Base-by-base conservation (phyloP, 768 basidiomycete genomes). In the Coprinopsis sp. region DNA sequence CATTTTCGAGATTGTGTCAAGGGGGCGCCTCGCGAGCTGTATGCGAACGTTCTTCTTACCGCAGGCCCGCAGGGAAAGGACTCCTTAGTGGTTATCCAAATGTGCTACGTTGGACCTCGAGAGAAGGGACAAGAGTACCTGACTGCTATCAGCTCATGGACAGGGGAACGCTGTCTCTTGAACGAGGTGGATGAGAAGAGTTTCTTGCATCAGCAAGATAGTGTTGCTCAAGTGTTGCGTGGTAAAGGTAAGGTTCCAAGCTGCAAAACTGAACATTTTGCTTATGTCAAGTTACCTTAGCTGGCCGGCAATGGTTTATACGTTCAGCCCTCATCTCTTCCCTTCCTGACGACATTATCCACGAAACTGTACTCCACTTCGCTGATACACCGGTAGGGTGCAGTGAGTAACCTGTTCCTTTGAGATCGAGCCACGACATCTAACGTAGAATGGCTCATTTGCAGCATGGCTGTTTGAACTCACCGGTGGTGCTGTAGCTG, bases 1-100 rank as follows among this genome's bases (percentile, higher is more conserved):
- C 93, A 95, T 65, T 91, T 92, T 69, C 82, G 93, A 21, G 93
- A 96, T 63, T 93, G 91, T 58, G 78, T 94, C 69, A 94, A 94
- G 59, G 81, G 82, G 31, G 87, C 89, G 11, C 90, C 91, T 1
- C 77, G 86, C 8, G 85, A 91, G 57, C 76, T 94, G 14, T 96
- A 96, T 61, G 86, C 89, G 29, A 95, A 94, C 59, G 79, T 91
- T 27, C 78, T 95, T 44, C 76, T 95, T 46, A 95, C 93, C 2
- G 92, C 93, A 0, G 92, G 93, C 6, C 91, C 91, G 3, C 81
- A 79, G 8, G 82, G 82, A 40, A 77, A 87, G 54, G 87, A 89
- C 53, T 92, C 89, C 13, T 79, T 96, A 34, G 78, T 92, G 49
- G 88, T 94, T 29, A 81, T 96, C 41, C 93, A 96, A 62, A 85